Evolutionary conservation across 345 rosid genomes (phyloP), one percentile per base, ranked within the genome.

Genomic region (Aethionema arabicum): DNA sequence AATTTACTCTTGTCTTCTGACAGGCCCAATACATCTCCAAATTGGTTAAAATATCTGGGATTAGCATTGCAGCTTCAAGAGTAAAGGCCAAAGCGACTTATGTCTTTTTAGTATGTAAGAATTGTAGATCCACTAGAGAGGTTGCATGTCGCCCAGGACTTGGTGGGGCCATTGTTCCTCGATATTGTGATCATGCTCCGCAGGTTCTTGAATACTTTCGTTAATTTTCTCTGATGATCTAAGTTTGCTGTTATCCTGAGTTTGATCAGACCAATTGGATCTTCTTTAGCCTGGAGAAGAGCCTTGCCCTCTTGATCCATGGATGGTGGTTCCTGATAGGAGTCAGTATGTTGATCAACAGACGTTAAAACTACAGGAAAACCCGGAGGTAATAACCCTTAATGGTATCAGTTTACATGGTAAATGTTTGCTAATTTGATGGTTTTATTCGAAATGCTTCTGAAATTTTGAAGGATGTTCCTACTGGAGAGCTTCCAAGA

Each of bases 401-500:
- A 30, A 11, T 38, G 11, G 12, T n/a, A 7, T 51, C 31, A n/a
- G 44, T 33, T 48, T 62, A 37, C 37, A 12, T 51, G 12, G 36
- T 41, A 58, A 37, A 36, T 42, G 12, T 31, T 31, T 58, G 47
- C 8, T 30, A 9, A 51, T 12, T 56, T 56, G 39, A 11, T 61
- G 16, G 30, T 16, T 48, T 14, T 27, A 30, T 31, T 32, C 47
- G 43, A 73, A 51, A 36, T 52, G 45, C 50, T 56, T 47, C 37
- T 64, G 54, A 36, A 21, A 32, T 60, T 38, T 54, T 66, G 65
- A 72, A 89, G 97, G 97, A 92, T 82, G 97, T 92, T 31, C 98
- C 98, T 40, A 89, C 98, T 40, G 96, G 98, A 32, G 98, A 92
- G 84, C 97, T 92, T 68, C 98, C 98, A n/a, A 82, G 98, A 64